A percentile compares a stretch with the other conserved stretches of the same genome.
Evolutionary conservation across 1,139 yeast species (phyloP).

Genomic region (Blastobotrys aristatus): DNA sequence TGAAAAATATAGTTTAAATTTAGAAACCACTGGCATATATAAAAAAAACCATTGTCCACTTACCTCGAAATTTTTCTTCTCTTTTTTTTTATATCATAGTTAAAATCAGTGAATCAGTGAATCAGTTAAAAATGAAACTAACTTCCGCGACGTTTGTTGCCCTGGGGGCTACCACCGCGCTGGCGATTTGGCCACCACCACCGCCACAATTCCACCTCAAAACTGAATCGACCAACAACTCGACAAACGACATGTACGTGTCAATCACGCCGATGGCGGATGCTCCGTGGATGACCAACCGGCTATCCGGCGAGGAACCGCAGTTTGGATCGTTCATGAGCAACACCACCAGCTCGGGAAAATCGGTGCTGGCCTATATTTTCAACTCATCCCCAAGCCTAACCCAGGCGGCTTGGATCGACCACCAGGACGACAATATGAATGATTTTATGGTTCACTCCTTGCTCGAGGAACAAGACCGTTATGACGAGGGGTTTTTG

Average conservation of each 20-base stretch:
- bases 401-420: background rate
- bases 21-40: too few species aligned
- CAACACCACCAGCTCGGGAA: background rate
- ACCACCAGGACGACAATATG: background rate
- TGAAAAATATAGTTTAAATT: too few species aligned
- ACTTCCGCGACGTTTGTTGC: too few species aligned
- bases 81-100: background rate
- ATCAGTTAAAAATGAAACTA: too few species aligned
- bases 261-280: slow-evolving; percentile 2
- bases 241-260: background rate
- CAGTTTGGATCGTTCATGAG: background rate
- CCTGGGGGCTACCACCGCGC: background rate
- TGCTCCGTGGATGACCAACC: slow-evolving; percentile 1
- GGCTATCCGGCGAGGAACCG: background rate
- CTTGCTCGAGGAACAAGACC: background rate
- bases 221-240: background rate
- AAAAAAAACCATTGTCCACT: too few species aligned
- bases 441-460: background rate
- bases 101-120: background rate
- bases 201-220: slow-evolving; percentile 4
- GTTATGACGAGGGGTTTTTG: slow-evolving; percentile 1
- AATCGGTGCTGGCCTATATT: background rate
- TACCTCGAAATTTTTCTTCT: too few species aligned
- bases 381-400: background rate
- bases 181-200: slow-evolving; percentile 8